A percentile compares a stretch with the other conserved stretches of the same genome.
phyloP scores from a whole-genome alignment of 139 green algal species.

The Tetradesmus lagerheimii region DNA sequence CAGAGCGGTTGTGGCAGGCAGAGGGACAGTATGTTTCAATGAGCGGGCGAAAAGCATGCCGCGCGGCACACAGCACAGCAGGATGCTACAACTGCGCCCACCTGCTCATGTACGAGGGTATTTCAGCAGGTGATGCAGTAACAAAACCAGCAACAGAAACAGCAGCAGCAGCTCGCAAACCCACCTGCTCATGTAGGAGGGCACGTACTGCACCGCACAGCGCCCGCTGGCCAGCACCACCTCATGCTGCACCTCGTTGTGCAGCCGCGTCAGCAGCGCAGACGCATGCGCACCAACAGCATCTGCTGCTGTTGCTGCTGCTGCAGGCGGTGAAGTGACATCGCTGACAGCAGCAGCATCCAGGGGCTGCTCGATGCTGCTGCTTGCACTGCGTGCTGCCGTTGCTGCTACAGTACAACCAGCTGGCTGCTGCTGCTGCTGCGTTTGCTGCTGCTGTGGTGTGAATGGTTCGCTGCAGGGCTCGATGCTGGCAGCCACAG shows the following conservation, averaged over 20 bases:
- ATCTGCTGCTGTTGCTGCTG: background rate
- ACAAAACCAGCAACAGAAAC: background rate
- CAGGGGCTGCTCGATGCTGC: background rate
- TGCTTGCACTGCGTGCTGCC: background rate
- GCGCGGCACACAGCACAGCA: too few relatives aligned
- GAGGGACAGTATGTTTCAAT: too few relatives aligned
- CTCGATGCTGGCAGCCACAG: background rate
- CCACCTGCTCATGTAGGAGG: constrained; percentile 18
- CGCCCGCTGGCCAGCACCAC: constrained; percentile 4
- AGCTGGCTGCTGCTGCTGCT: background rate
- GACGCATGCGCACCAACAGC: background rate
- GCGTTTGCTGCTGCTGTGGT: background rate
- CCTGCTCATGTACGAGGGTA: too few relatives aligned
- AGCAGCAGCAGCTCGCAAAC: background rate
- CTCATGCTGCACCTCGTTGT: background rate
- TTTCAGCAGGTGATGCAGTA: too few relatives aligned
- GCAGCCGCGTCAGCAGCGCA: background rate
- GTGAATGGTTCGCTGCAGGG: background rate
- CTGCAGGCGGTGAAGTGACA: background rate
- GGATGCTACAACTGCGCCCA: too few relatives aligned
- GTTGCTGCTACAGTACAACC: background rate
- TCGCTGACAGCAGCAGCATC: background rate
- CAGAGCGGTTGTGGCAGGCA: too few relatives aligned
- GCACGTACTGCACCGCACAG: constrained; percentile 1
- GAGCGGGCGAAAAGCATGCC: too few relatives aligned